Base-by-base conservation (phyloP, 73 alveolate species). In the Paramecium pentaurelia region DNA sequence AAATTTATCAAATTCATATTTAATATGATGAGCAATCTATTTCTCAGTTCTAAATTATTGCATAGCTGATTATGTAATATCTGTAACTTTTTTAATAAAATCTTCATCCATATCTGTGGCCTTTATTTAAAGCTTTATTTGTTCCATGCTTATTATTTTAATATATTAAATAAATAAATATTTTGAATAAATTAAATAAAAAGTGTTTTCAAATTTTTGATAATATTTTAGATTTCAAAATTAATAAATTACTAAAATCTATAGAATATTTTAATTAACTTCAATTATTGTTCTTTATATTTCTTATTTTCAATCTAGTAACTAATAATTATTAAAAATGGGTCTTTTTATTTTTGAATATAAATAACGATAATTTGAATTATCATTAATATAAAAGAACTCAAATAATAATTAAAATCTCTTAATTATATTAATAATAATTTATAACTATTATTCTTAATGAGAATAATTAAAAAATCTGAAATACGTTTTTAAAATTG, bases 101-200 rank as follows among this genome's bases (percentile, higher is more conserved):
- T 87, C 93, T 64, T 87, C 93, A 42, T 87, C 93, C 93, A 87
- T 87, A 64, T 87, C 93, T 9, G 88, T 87, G 59, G 93, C 93
- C 86, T 87, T 87, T 36, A 87, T 77, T 59, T 42, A 58, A 5
- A 86, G 60, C 28, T 87, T 75, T 16, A 75, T 40, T 75, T 75
- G 49, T 34, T 75, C 88, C 88, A 75, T 75, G 7, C 36, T 37
- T 75, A 34, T 16, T 54, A 1, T 54, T 54, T n/a, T 54, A n/a
- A 18, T 54, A 54, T 54, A 54, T 18, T 54, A 54, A 54, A 16
- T 54, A 54, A 54, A 54, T 54, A 54, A 14, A 54, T 49, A 49
- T 49, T 49, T 49, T 49, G 60, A 49, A 49, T 49, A 49, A 49
- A 16, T 49, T 16, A 16, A 49, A 49, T 14, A 49, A 49, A 22